Evolutionary conservation across 805 yeast species (phyloP), one percentile per base, ranked within the genome.

Genomic region (Komagataella populi): DNA sequence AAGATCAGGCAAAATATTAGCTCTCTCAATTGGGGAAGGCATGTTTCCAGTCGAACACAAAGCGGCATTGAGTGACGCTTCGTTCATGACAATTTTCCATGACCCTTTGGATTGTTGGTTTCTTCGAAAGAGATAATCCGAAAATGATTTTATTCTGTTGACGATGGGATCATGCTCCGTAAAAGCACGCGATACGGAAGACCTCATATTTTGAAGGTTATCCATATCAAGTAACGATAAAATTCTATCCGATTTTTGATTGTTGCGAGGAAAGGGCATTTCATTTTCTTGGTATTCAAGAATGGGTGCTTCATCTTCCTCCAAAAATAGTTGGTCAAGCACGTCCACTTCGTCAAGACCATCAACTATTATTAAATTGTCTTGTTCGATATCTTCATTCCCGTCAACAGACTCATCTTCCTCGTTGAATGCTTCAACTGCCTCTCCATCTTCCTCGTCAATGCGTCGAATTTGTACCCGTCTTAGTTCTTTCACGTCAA

Each of bases 51-150:
- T 67, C 2, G 71, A 70, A 18, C 65, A 55, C 45, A 65, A 49
- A 1, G 74, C 74, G 3, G 74, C 74, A 46, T 63, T 65, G 47
- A 69, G 56, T 1, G 73, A 68, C 0, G 66, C 59, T 24, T 65
- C 70, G 56, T 69, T 68, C 58, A 69, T 58, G 6, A 67, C 59
- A 3, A 62, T 60, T 47, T 56, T 62, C 64, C 69, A 65, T 23
- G 45, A 8, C 10, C 22, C 23, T 23, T 10, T 24, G 6, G 18
- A 6, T 6, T 14, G 22, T 10, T 22, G 43, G 14, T 17, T 10
- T 22, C 49, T 16, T 45, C 52, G 49, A 6, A 45, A 48, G 23
- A 44, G 16, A 6, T 44, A 49, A 12, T 30, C 39, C 8, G 39
- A 30, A 6, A 30, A 30, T 12, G 39, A 30, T 14, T 30, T 30